Conservation (phyloP, 2,329 filamentous ascomycete genomes). For the Zymoseptoria tritici region DNA sequence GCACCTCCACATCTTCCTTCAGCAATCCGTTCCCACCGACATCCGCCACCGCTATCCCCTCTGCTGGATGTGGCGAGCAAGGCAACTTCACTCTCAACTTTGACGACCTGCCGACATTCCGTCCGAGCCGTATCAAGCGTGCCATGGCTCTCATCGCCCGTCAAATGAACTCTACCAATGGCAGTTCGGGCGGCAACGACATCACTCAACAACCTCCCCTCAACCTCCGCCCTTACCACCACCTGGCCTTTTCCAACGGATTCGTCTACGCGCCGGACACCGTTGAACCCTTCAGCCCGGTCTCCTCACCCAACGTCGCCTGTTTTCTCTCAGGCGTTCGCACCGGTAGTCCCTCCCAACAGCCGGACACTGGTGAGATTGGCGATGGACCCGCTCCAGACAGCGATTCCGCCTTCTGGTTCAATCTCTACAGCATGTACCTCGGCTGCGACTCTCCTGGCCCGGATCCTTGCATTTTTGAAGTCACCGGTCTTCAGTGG, state of each 20-base stretch:
- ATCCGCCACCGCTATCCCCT: constrained; percentile 17
- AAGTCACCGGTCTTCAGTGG: constrained; percentile 41
- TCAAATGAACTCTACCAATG: constrained; percentile 14
- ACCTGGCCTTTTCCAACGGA: constrained; percentile 45
- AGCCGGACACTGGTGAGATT: constrained; percentile 39
- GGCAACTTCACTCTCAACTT: constrained; percentile 37
- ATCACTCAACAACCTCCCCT: constrained; percentile 34
- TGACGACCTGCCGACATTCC: constrained; percentile 32
- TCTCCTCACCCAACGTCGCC: constrained; percentile 41
- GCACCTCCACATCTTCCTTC: constrained; percentile 8
- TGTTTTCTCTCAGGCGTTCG: constrained; percentile 35
- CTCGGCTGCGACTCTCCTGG: constrained; percentile 43
- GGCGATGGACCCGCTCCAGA: constrained; percentile 38
- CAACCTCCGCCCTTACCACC: constrained; percentile 39
- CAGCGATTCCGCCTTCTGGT: constrained; percentile 42
- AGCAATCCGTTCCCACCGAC: constrained; percentile 11
- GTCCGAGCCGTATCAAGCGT: constrained; percentile 11
- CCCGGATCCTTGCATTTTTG: constrained; percentile 35
- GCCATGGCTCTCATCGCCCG: constrained; percentile 15
- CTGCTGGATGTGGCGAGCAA: constrained; percentile 35
- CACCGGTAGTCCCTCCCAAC: constrained; percentile 6
- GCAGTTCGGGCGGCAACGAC: constrained; percentile 21
- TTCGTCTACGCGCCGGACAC: constrained; percentile 43
- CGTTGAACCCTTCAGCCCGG: constrained; percentile 38
- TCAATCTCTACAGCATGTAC: constrained; percentile 41